Conservation (phyloP, 768 basidiomycete genomes). For the Macrolepiota dolichaula region DNA sequence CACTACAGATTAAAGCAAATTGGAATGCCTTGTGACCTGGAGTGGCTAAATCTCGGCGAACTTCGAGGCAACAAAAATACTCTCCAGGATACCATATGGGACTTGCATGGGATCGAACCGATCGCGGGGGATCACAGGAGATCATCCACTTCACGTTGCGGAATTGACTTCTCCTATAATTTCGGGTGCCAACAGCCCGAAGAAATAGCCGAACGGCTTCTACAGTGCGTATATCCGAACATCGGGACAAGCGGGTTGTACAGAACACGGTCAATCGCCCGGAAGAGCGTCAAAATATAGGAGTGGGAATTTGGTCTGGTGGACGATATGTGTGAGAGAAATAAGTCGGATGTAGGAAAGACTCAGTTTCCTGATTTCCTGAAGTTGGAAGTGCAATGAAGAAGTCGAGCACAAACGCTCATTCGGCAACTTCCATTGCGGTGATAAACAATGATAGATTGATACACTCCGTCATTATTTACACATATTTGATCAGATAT, state of each 20-base stretch:
- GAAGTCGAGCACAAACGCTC: background rate
- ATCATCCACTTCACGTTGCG: background rate
- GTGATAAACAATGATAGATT: background rate
- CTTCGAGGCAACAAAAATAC: background rate
- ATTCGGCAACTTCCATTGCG: background rate
- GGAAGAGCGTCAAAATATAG: background rate
- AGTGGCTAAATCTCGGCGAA: constrained; percentile 8
- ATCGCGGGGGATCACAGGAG: no score
- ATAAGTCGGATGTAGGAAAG: background rate
- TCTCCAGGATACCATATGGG: constrained; percentile 1
- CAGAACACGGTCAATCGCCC: background rate
- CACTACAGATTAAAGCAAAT: background rate
- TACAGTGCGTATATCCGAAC: no score
- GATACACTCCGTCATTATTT: background rate
- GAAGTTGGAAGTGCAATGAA: background rate
- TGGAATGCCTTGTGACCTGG: constrained; percentile 3
- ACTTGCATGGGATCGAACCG: background rate
- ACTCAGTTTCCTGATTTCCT: background rate
- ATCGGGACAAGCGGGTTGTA: background rate
- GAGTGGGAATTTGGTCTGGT: background rate
- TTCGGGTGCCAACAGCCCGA: background rate
- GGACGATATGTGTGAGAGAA: background rate
- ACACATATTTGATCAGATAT: background rate
- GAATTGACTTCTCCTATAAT: background rate
- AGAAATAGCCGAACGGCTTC: background rate